Base-by-base conservation (phyloP, 2,329 filamentous ascomycete species). In the Fusarium liriodendri region DNA sequence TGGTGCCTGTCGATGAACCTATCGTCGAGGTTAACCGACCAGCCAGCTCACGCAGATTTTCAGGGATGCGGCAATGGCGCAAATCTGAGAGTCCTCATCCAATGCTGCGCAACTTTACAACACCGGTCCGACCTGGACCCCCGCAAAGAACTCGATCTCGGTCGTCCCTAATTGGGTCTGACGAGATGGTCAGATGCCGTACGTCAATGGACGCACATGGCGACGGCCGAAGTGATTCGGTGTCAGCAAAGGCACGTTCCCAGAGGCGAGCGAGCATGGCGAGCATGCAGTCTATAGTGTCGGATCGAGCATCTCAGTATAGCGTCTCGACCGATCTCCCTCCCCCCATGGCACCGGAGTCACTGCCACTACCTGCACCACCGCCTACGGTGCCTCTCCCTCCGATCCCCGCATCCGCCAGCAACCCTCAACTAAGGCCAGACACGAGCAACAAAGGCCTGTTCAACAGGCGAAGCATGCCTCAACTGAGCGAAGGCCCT, bases 401-500 rank as follows among this genome's bases (percentile, higher is more conserved):
- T 5, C 79, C 81, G 1, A 75, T 83, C 22, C 81, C 81, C 25
- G 65, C 69, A 18, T 71, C 73, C 4, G 72, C 75, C n/a, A 77
- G 76, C 62, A 76, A 70, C 32, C 72, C 74, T 18, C 66, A 74
- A 32, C 69, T 73, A 20, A 73, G 75, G 59, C 63, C 70, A 1
- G 77, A 80, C 6, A 62, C 57, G n/a, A 71, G 64, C 14, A 68
- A 71, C 9, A 80, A 74, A 50, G 70, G 71, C 7, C 59, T 82
- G 25, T 40, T 79, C 29, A 83, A 83, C 62, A 82, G 87, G 29
- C 83, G 85, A 64, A 89, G 88, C 79, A 85, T 89, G 84, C 85
- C 87, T 7, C 86, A 88, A 29, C 80, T 89, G 40, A 81, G 80
- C 1, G 84, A 87, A 14, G 87, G 86, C 1, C 88, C 88, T 33